Conservation (phyloP, 1,284 basidiomycete species). For the Gomphus sp. region DNA sequence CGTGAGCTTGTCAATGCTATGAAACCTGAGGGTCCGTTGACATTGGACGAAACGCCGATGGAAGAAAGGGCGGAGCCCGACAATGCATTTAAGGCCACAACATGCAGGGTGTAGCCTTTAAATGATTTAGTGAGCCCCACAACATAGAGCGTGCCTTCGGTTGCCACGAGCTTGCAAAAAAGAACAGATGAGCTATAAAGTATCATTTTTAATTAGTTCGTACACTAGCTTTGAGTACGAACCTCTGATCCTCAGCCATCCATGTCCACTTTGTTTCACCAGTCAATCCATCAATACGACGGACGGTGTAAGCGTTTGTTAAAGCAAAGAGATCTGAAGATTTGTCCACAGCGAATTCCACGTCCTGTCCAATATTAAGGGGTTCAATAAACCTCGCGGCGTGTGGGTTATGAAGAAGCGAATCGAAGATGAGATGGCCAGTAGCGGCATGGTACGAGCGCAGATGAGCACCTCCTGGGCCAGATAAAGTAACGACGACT, state of each 20-base stretch:
- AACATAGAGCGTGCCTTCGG: conserved; percentile 49
- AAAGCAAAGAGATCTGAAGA: conserved; percentile 39
- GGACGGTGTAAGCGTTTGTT: conserved; percentile 51
- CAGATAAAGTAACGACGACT: conserved; percentile 72
- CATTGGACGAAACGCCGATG: conserved; percentile 48
- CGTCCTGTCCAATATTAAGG: conserved; percentile 33
- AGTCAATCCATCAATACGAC: conserved; percentile 33
- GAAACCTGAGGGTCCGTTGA: conserved; percentile 40
- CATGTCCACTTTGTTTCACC: conserved; percentile 58
- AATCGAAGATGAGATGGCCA: conserved; percentile 67
- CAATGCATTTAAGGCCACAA: conserved; percentile 46
- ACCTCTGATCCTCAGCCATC: conserved; percentile 57
- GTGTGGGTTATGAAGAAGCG: conserved; percentile 40
- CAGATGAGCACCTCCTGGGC: conserved; percentile 61
- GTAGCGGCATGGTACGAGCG: conserved; percentile 59
- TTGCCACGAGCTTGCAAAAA: conserved; percentile 51
- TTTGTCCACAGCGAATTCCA: conserved; percentile 24
- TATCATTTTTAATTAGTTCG: conserved; percentile 1
- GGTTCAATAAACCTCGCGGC: conserved; percentile 42
- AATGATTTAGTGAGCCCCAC: conserved; percentile 59
- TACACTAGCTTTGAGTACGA: conserved; percentile 17
- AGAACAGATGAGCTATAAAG: conserved; percentile 48
- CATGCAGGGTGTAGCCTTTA: conserved; percentile 54
- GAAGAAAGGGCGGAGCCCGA: conserved; percentile 47
- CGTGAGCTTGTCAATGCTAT: conserved; percentile 24